Conservation (phyloP, 2,329 filamentous ascomycete genomes). For the Verticillium albo-atrum region DNA sequence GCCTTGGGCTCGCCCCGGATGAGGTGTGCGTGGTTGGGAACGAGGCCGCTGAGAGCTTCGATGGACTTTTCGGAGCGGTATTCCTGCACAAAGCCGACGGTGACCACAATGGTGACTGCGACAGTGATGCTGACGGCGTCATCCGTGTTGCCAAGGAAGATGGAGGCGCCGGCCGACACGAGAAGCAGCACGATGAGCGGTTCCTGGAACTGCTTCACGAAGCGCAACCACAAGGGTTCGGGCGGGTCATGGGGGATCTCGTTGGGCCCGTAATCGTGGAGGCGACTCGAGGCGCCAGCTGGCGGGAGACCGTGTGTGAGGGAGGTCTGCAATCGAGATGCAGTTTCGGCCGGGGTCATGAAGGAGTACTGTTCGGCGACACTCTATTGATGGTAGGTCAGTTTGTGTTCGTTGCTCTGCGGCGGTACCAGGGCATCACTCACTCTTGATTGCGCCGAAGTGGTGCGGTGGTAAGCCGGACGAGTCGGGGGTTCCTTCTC, state of each 20-base stretch:
- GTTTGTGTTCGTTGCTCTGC: not conserved
- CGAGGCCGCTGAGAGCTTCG: conserved; percentile 87
- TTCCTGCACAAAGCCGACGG: conserved; percentile 94
- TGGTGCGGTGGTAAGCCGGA: conserved; percentile 39
- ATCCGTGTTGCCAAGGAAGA: conserved; percentile 88
- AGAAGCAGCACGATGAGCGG: conserved; percentile 90
- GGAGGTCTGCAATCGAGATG: conserved; percentile 75
- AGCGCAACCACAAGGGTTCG: conserved; percentile 91
- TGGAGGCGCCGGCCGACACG: conserved; percentile 79
- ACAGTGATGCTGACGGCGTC: conserved; percentile 94
- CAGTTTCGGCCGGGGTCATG: conserved; percentile 74
- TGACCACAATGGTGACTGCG: conserved; percentile 94
- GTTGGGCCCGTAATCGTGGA: conserved; percentile 81
- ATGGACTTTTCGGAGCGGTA: conserved; percentile 97
- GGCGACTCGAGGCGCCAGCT: conserved; percentile 72
- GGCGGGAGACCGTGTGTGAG: conserved; percentile 75
- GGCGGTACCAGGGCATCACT: conserved; percentile 14
- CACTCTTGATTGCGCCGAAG: conserved; percentile 53
- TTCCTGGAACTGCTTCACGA: conserved; percentile 95
- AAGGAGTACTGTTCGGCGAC: conserved; percentile 58
- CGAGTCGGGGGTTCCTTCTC: conserved; percentile 26
- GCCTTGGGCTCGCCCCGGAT: conserved; percentile 58
- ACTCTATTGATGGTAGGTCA: conserved; percentile 27
- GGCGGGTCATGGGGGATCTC: conserved; percentile 92
- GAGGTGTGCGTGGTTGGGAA: conserved; percentile 94